phyloP scores from a whole-genome alignment of 1,284 basidiomycete species.

The Exobasidium rhododendri region DNA sequence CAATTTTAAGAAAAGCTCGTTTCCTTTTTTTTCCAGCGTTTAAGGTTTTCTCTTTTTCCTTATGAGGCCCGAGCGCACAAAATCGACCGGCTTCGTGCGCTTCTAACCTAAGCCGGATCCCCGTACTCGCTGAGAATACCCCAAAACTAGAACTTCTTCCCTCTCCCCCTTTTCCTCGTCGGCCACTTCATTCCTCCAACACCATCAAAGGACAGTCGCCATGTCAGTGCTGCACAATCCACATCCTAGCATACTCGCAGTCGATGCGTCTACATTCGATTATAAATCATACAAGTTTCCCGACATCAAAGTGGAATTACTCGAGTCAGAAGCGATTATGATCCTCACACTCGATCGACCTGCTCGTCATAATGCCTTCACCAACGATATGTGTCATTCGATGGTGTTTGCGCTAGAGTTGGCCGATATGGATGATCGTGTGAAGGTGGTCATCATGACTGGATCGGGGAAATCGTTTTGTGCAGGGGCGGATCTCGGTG shows the following conservation, averaged over 20 bases:
- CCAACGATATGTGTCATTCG: constrained; percentile 26
- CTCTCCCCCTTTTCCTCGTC: too few relatives aligned
- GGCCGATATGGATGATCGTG: constrained; percentile 37
- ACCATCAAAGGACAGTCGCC: too few relatives aligned
- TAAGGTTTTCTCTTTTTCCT: too few relatives aligned
- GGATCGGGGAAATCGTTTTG: constrained; percentile 39
- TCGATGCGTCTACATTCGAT: constrained; percentile 7
- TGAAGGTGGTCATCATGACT: constrained; percentile 30
- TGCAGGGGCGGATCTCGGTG: constrained; percentile 36
- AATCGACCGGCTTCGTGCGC: too few relatives aligned
- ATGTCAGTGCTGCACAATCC: constrained; percentile 10
- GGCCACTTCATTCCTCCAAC: too few relatives aligned
- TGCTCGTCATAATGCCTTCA: constrained; percentile 31
- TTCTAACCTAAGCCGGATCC: too few relatives aligned
- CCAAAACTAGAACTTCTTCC: too few relatives aligned
- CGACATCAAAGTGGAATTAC: constrained; percentile 9
- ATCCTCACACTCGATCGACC: constrained; percentile 16
- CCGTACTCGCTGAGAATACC: too few relatives aligned
- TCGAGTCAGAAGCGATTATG: constrained; percentile 11
- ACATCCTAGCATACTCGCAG: constrained; percentile 7
- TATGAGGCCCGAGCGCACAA: too few relatives aligned
- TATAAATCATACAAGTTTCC: constrained; percentile 12
- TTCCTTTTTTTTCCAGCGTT: too few relatives aligned
- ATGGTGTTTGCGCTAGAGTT: constrained; percentile 41
- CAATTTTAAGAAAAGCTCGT: too few relatives aligned